Base-by-base conservation (phyloP, 2,329 filamentous ascomycete species). In the Xylaria arbuscula region DNA sequence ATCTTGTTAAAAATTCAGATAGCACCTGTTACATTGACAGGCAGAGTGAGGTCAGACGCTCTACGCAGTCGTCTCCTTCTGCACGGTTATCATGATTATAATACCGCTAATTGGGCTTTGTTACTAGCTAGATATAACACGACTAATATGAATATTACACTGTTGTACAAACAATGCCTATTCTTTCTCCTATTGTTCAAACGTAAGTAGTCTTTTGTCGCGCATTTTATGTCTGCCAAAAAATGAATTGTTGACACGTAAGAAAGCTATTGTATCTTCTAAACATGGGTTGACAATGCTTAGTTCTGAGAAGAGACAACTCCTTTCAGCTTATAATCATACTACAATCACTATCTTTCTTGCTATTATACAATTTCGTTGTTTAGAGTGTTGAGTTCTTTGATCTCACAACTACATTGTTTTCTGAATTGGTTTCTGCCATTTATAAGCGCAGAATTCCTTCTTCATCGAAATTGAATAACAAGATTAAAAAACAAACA, bases 101-200 rank as follows among this genome's bases (percentile, higher is more conserved):
- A 36, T 70, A 63, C 32, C 51, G 51, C 45, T 67, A 47, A 22
- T 62, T 22, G 24, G 51, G 56, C 50, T 68, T 59, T 59, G 32
- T 51, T 54, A 55, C 28, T 68, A 48, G 22, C 38, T 58, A 64
- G 32, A 64, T 17, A 45, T 66, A 68, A 70, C 62, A 38, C 66
- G 42, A 60, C 9, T 70, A 66, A 71, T 66, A 58, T 48, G 11
- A 62, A 2, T 53, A 50, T 28, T 13, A 42, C 22, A 57, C 55
- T 42, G 51, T 48, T 57, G 10, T 54, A 13, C 5, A 47, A 61
- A 55, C 19, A n/a, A 34, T 50, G 51, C n/a, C 40, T 53, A 22
- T 36, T 6, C 5, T 15, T 51, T 54, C 42, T 32, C 8, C 8
- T 45, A 17, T 40, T 22, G 28, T 28, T n/a, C 45, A 8, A n/a